Evolutionary conservation across 2,329 filamentous ascomycete species (phyloP), one percentile per base, ranked within the genome.

Genomic region (Lachnellula occidentalis): DNA sequence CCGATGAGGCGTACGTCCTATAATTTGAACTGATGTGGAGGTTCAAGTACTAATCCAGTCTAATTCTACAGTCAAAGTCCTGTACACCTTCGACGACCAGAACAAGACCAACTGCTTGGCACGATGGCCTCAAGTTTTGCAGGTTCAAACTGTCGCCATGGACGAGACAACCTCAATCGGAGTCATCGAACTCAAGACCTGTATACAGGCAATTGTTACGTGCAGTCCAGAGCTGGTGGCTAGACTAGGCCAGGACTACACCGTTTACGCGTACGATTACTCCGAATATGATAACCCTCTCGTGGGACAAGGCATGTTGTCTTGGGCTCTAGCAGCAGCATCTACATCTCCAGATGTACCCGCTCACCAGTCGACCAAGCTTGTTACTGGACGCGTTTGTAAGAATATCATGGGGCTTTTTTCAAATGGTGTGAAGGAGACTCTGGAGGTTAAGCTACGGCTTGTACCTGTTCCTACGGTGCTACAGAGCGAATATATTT

Each of bases 201-300:
- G 94, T 71, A 82, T 96, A 45, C 85, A 92, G 69, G 89, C 92
- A 54, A 86, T 99, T 56, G 75, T 77, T 22, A 76, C 82, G 54
- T 81, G 79, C 74, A 97, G 94, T 69, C 94, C 94, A 37, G 94
- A 99, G 73, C 80, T 99, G 45, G 76, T 91, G 46, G 82, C 83
- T 67, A 77, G 87, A 76, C 69, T 86, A 57, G 78, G 87, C 73
- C 74, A 74, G 82, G 71, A 99, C 73, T 99, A 94, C 73, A 94
- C 91, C n/a, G 85, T 99, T 54, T 99, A 99, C 72, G 91, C 92
- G 31, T 90, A 90, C 74, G 94, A 99, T 71, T 97, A 92, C 71
- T 96, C 94, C 12, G 94, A 99, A 73, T 88, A 89, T 60, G 92
- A 96, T 67, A 90, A 86, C 17, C 94, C 95, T 51, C 79, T 97